These are phyloP conservation scores for Beauveria pseudobassiana DNA, from an alignment of 2,329 filamentous ascomycete genomes.

Conservation along the genomic window DNA sequence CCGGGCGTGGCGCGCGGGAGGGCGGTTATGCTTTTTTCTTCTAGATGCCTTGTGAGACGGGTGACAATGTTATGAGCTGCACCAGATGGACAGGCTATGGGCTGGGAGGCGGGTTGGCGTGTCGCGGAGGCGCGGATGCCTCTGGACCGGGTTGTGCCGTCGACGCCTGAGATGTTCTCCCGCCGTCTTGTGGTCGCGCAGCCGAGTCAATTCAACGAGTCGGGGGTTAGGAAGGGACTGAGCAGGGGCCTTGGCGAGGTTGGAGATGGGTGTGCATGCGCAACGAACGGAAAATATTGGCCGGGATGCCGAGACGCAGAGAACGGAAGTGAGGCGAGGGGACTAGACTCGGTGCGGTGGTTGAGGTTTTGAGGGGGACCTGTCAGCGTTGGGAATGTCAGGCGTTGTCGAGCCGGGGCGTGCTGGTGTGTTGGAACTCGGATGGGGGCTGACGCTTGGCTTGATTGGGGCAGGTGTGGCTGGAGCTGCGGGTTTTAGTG, in stretches of 20 bases:
- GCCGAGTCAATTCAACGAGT: slow-evolving; percentile 2
- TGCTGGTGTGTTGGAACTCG: not conserved
- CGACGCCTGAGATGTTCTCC: not conserved
- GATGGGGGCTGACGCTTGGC: not conserved
- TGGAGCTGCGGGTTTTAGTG: not conserved
- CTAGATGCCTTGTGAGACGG: not conserved
- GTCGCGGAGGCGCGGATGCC: slow-evolving; percentile 11
- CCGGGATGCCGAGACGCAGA: not conserved
- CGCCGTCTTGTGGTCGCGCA: not conserved
- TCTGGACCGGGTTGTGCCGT: slow-evolving; percentile 8
- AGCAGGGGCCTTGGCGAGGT: not conserved
- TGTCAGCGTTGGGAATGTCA: slow-evolving; percentile 6
- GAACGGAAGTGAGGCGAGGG: not conserved
- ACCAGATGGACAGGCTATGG: not conserved
- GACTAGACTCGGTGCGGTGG: not conserved
- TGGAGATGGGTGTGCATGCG: not conserved
- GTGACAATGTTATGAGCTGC: not conserved
- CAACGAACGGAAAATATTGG: not conserved
- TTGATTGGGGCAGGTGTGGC: not conserved
- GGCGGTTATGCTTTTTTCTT: not conserved
- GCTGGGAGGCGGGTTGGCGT: not conserved
- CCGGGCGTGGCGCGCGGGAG: not conserved
- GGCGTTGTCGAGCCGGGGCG: not conserved
- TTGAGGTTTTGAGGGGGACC: slow-evolving; percentile 9
- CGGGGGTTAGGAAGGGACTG: not conserved